Base-by-base conservation (phyloP, 768 basidiomycete species). In the Sarcomyxa edulis region DNA sequence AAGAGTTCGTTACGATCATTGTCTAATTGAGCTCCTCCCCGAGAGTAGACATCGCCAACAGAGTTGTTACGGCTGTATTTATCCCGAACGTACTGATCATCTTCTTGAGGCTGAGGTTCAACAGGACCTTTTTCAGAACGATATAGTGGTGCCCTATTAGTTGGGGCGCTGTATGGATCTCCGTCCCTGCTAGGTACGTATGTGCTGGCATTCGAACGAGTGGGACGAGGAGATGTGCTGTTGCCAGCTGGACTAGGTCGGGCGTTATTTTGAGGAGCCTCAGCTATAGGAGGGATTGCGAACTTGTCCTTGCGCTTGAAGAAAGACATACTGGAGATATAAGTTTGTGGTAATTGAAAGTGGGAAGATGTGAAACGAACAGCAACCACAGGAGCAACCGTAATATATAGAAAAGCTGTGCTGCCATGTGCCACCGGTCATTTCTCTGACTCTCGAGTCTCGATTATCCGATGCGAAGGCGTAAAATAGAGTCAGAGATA, bases 1-100 rank as follows among this genome's bases (percentile, higher is more conserved):
- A 91, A 88, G 18, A 91, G 68, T 47, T 84, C 85, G 29, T 64
- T 73, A 32, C 88, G 79, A 57, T 85, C 84, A 21, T 66, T 62
- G 45, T 85, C 76, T 31, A 81, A 49, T 45, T 84, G 64, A 35
- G 67, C 72, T 28, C 60, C 65, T 18, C 81, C 79, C 36, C 81
- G 77, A 43, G 78, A 66, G 55, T 85, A 84, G n/a, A 68, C 56
- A 47, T 84, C 82, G 35, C 78, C 79, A 16, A 81, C 65, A 21
- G 68, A 66, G 31, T 65, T 66, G 51, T 62, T 76, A 42, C 76
- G 62, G 43, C 62, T 65, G 52, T 80, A 77, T 39, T 64, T 70
- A 49, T 75, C 74, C 25, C 54, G 55, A 15, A 53, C 20, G 28
- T 47, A 37, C 26, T 54, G 43, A 26, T 55, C 52, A 20, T 48